Percentiles rank a stretch among this genome's conserved stretches.
Conservation (phyloP, 2,329 filamentous ascomycete species). For the Fusarium phyllophilum region DNA sequence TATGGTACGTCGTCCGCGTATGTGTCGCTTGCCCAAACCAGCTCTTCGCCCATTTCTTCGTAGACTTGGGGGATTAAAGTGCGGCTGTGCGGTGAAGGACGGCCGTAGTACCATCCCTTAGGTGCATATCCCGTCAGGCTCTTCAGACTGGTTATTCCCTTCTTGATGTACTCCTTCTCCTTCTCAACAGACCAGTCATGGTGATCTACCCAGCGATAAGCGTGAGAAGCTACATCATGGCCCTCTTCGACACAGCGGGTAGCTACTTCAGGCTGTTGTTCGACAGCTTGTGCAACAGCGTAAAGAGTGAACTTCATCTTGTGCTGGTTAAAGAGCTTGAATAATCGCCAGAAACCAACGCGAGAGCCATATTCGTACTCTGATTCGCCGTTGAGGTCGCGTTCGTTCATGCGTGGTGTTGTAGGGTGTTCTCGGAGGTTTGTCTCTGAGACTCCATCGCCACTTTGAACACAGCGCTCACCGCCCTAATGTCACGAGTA, state of each 20-base stretch:
- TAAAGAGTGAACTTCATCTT: conserved; percentile 10
- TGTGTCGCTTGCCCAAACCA: neutral
- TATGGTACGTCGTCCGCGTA: conserved; percentile 11
- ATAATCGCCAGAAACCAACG: conserved; percentile 2
- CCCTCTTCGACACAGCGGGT: neutral
- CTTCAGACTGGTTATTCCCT: neutral
- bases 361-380: conserved; percentile 19
- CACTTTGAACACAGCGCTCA: neutral
- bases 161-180: neutral
- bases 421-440: neutral
- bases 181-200: neutral
- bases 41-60: conserved; percentile 6
- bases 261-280: conserved; percentile 7
- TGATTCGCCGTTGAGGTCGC: conserved; percentile 3
- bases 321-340: neutral
- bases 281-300: neutral
- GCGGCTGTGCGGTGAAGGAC: neutral
- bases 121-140: neutral
- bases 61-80: neutral
- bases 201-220: conserved; percentile 9
- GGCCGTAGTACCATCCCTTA: conserved; percentile 14
- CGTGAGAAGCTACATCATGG: conserved; percentile 8
- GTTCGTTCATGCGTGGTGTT: neutral
- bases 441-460: neutral
- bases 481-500: neutral